phyloP scores from a whole-genome alignment of 2,329 filamentous ascomycete genomes.

The Taxawa tesnikishii region DNA sequence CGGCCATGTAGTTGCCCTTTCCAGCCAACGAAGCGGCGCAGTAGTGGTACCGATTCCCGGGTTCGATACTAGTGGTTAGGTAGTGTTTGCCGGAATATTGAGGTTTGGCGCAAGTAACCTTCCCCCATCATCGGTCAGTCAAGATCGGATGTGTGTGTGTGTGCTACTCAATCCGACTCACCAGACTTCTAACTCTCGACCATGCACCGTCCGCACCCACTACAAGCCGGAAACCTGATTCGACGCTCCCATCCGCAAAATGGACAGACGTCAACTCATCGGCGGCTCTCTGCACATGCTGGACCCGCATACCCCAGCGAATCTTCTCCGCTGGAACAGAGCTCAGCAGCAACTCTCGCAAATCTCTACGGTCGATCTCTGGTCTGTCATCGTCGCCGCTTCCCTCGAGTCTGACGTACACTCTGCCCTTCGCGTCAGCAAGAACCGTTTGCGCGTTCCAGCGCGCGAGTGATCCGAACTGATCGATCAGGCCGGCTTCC shows the following conservation, averaged over 20 bases:
- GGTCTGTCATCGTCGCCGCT: constrained; percentile 20
- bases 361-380: constrained; percentile 27
- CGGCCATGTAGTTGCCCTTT: constrained; percentile 16
- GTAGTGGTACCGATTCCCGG: constrained; percentile 16
- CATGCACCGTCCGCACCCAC: constrained; percentile 38
- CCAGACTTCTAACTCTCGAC: constrained; percentile 24
- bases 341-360: constrained; percentile 24
- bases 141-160: neutral
- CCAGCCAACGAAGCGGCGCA: constrained; percentile 14
- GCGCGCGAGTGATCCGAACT: constrained; percentile 16
- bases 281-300: constrained; percentile 9
- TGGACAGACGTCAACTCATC: constrained; percentile 13
- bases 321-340: constrained; percentile 21
- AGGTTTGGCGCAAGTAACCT: constrained; percentile 22
- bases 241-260: constrained; percentile 18
- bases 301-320: constrained; percentile 19
- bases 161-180: constrained; percentile 9
- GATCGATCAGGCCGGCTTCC: constrained; percentile 16
- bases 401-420: constrained; percentile 8
- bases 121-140: neutral
- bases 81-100: constrained; percentile 22
- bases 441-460: constrained; percentile 13
- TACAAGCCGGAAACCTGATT: constrained; percentile 29
- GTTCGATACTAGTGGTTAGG: constrained; percentile 15
- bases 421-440: constrained; percentile 12